Percentiles rank a stretch among this genome's conserved stretches.
These are phyloP conservation scores for Primulina tabacum DNA, from an alignment of 257 asterid genomes.

Conservation along the genomic window DNA sequence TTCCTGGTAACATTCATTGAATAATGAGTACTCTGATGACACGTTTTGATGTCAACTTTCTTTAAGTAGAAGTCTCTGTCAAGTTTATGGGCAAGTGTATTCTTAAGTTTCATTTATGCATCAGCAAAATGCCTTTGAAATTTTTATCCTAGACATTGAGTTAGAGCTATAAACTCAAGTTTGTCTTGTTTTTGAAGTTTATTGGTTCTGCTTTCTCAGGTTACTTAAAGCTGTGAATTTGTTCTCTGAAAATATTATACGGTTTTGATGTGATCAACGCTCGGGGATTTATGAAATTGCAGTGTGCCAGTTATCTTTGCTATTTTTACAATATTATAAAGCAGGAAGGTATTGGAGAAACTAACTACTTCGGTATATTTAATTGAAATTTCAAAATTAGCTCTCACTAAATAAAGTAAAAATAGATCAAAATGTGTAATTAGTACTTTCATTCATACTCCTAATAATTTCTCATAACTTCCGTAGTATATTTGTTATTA, in stretches of 20 bases:
- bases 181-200: not conserved
- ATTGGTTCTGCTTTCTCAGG: not conserved
- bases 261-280: too few relatives aligned
- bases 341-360: not conserved
- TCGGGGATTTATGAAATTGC: not conserved
- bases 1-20: constrained; percentile 8
- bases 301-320: not conserved
- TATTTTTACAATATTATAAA: too few relatives aligned
- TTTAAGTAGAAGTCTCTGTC: not conserved
- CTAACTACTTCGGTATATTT: not conserved
- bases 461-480: not conserved
- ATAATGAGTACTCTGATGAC: constrained; percentile 5
- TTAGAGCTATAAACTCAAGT: not conserved
- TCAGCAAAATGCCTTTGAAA: not conserved
- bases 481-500: not conserved
- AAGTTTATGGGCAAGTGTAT: not conserved
- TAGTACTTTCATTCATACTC: not conserved
- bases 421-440: not conserved
- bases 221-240: not conserved
- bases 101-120: not conserved
- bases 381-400: not conserved
- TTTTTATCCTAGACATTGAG: not conserved
- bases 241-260: not conserved
- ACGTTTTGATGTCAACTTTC: too few relatives aligned
- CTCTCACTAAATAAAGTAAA: not conserved